These are phyloP conservation scores for Sporobolus alterniflorus DNA, from an alignment of 202 grass and related monocot genomes.

Conservation along the genomic window DNA sequence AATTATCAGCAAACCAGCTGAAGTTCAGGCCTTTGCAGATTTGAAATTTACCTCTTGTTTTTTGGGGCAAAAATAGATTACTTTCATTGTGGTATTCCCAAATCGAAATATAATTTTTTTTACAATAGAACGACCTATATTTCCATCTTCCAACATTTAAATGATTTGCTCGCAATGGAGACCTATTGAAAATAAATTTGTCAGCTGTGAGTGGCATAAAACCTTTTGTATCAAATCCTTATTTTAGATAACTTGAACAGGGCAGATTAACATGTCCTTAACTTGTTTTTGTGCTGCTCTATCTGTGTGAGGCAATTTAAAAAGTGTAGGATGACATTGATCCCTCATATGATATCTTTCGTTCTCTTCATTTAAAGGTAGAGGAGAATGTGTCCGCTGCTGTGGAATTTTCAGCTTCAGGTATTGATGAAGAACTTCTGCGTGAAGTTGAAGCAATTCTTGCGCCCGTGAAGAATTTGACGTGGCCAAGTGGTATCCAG, in stretches of 20 bases:
- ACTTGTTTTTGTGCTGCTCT: background rate
- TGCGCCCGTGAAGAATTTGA: constrained; percentile 81
- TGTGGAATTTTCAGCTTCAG: constrained; percentile 58
- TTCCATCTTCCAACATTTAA: background rate
- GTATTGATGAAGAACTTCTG: constrained; percentile 78
- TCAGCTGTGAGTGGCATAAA: no score
- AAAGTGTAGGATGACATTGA: background rate
- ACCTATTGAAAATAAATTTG: background rate
- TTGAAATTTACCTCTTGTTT: no score
- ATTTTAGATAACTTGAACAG: background rate
- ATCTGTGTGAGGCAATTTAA: background rate
- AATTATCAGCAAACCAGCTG: no score
- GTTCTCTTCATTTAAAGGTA: constrained; percentile 56
- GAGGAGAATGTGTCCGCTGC: constrained; percentile 86
- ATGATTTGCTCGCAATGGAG: background rate
- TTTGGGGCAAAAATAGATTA: background rate
- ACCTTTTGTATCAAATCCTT: no score
- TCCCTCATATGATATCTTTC: background rate
- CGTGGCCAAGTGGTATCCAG: constrained; percentile 83
- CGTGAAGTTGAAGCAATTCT: constrained; percentile 74
- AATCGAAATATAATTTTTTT: no score
- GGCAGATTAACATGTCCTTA: background rate
- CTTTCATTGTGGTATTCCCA: background rate
- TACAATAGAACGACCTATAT: background rate
- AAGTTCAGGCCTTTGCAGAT: no score